Evolutionary conservation across 1,139 yeast species (phyloP).

Genomic region (Sugiyamaella xylanicola): DNA sequence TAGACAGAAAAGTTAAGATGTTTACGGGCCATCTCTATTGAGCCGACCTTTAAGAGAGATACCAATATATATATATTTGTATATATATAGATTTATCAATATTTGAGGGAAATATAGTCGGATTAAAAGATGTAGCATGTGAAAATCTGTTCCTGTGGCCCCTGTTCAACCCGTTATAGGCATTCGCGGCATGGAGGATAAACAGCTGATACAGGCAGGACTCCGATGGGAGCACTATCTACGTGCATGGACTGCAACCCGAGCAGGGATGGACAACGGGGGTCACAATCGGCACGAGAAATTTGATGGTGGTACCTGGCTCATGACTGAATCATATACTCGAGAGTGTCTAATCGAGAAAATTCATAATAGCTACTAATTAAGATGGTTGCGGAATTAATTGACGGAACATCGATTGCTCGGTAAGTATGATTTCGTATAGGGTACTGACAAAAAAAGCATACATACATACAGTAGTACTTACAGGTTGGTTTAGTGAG

Average conservation of each 20-base stretch:
- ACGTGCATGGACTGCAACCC: not conserved
- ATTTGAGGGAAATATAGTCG: too few relatives aligned
- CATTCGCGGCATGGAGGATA: not conserved
- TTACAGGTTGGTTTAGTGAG: conserved; percentile 19
- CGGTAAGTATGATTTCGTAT: too few relatives aligned
- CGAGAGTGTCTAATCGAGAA: not conserved
- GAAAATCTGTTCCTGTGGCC: not conserved
- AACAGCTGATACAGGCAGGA: not conserved
- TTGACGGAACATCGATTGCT: conserved; percentile 22
- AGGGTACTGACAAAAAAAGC: too few relatives aligned
- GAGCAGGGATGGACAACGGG: not conserved
- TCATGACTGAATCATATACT: not conserved
- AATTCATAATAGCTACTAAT: not conserved
- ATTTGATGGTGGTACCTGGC: not conserved
- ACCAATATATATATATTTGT: too few relatives aligned
- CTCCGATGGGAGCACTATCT: not conserved
- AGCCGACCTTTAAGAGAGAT: not conserved
- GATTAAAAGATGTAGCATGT: not conserved
- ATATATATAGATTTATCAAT: too few relatives aligned
- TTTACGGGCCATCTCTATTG: too few relatives aligned
- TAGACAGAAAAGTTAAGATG: too few relatives aligned
- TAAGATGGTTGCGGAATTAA: conserved; percentile 20
- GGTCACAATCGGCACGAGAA: conserved; percentile 1
- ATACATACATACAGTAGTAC: too few relatives aligned
- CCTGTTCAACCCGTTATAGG: not conserved